Base-by-base conservation (phyloP, 345 rosid species). In the Arabidopsis thaliana region DNA sequence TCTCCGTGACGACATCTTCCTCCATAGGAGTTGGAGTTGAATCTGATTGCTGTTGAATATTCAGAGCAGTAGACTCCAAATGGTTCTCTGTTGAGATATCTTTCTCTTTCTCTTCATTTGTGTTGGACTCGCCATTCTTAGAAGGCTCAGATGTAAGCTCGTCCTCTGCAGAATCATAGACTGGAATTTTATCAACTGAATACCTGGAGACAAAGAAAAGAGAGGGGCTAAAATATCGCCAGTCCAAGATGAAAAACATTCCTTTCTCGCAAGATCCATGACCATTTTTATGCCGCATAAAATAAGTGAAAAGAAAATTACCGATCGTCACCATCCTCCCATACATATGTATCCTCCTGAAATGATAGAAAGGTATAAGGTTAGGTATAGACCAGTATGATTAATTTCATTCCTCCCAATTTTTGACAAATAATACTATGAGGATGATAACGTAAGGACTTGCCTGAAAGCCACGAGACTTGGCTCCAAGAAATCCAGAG, bases 391-490 rank as follows among this genome's bases (percentile, higher is more conserved):
- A 65, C n/a, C 38, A 57, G 60, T 53, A 12, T 53, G 8, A 12
- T 25, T 25, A 2, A 28, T 55, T 28, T 28, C 8, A 28, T 55
- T 53, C 4, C 8, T 22, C 34, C 53, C 2, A 7, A 2, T 14
- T 16, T 53, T 8, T 60, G 16, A 8, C 7, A 12, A n/a, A 60
- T 36, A 40, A 69, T 14, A 28, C n/a, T 56, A 59, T 49, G 45
- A 14, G 16, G 34, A 46, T 74, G 44, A 28, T 57, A 49, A 4
- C 3, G 33, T 56, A 25, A 37, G 24, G 50, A 61, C 65, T 73
- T 82, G 84, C 98, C 98, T 87, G 97, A 83, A 95, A 92, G 80
- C 99, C 96, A 73, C 96, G 97, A 71, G 97, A 95, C 83, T 92
- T 95, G 24, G 99, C 99, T 81, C 97, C 97, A 67, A 95, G 93